Percentiles rank a stretch among this genome's conserved stretches.
Conservation (phyloP, 805 yeast species). For the Candida ortonii region DNA sequence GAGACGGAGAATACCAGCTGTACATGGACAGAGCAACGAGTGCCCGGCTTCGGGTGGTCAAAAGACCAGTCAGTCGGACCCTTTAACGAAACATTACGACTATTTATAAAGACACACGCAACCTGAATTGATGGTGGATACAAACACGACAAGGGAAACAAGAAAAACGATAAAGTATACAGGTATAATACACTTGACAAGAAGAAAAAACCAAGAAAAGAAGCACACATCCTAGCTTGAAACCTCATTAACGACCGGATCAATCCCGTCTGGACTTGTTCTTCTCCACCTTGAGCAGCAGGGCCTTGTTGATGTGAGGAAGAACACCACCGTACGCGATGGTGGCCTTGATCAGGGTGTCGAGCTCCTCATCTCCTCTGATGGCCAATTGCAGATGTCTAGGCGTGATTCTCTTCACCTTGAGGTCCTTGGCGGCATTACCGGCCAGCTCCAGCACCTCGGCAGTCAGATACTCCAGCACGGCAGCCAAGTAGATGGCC, state of each 20-base stretch:
- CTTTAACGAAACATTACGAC: conserved; percentile 9
- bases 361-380: conserved; percentile 97
- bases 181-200: conserved; percentile 20
- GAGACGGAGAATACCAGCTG: conserved; percentile 14
- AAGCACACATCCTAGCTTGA: too few species aligned
- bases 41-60: conserved; percentile 11
- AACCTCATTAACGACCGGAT: too few species aligned
- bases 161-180: conserved; percentile 17
- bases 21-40: conserved; percentile 12
- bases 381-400: conserved; percentile 95
- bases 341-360: conserved; percentile 88
- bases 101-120: conserved; percentile 1
- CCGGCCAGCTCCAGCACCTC: conserved; percentile 98
- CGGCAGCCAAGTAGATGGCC: conserved; percentile 94
- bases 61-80: conserved; percentile 1
- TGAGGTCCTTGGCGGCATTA: conserved; percentile 94
- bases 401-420: conserved; percentile 95
- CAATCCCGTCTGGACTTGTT: conserved; percentile 33
- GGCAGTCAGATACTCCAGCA: conserved; percentile 92
- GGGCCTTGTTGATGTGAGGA: conserved; percentile 86
- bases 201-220: conserved; percentile 3
- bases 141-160: conserved; percentile 1
- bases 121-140: neutral
- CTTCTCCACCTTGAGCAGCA: conserved; percentile 73
- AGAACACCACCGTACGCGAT: conserved; percentile 98